phyloP scores from a whole-genome alignment of 306 rosid species.

The Dryas alaskensis region DNA sequence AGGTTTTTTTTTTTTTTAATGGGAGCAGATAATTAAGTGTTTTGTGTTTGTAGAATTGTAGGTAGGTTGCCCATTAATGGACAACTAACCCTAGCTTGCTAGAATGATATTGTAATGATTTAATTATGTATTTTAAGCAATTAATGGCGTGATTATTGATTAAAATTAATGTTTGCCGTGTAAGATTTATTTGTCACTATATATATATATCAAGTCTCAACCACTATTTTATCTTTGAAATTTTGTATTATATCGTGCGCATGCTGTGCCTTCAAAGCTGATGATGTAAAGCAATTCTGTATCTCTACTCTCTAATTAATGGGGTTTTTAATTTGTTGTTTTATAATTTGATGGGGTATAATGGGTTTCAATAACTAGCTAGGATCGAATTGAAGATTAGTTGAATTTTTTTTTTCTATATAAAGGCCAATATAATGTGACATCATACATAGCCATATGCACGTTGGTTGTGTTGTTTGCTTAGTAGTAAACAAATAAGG shows the following conservation, averaged over 20 bases:
- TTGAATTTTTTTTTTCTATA: background rate
- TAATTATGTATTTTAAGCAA: background rate
- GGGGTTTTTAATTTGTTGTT: background rate
- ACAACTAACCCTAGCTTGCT: conserved; percentile 2
- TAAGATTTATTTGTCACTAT: background rate
- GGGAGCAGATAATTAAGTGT: background rate
- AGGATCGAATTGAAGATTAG: background rate
- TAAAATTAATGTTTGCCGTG: background rate
- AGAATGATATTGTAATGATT: conserved; percentile 1
- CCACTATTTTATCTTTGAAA: background rate
- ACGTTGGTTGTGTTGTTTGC: background rate
- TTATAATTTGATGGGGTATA: too few relatives aligned
- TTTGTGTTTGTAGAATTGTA: background rate
- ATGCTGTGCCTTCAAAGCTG: background rate
- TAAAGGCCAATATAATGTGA: background rate
- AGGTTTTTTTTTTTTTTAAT: background rate
- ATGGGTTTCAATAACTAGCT: background rate
- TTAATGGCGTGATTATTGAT: background rate
- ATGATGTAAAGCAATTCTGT: background rate
- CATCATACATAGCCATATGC: background rate
- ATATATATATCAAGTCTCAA: background rate
- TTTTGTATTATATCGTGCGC: background rate
- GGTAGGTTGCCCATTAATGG: conserved; percentile 1
- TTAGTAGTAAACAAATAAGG: background rate
- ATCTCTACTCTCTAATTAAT: background rate